Evolutionary conservation across 768 basidiomycete species (phyloP).

Genomic region (Udeniomyces megalosporus): DNA sequence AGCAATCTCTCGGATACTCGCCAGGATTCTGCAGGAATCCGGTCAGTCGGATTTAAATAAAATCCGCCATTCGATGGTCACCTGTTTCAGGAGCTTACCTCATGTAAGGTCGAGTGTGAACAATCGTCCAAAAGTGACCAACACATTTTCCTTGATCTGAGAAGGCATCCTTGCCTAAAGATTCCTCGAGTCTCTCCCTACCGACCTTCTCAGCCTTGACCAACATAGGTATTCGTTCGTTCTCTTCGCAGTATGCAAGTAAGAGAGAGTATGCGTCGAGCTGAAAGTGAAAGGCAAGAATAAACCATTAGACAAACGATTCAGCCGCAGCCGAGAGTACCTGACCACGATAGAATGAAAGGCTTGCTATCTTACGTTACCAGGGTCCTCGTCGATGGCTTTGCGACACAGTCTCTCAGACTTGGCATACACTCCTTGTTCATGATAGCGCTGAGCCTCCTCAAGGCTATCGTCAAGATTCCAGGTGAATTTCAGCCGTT

Average conservation of each 20-base stretch:
- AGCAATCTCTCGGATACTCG: not conserved
- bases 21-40: not conserved
- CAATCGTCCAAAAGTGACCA: not conserved
- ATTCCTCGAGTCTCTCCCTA: not conserved
- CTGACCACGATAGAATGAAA: too few relatives aligned
- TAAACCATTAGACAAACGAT: not conserved
- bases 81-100: not conserved
- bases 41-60: not conserved
- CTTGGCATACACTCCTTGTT: not conserved
- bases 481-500: too few relatives aligned
- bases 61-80: not conserved
- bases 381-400: not conserved
- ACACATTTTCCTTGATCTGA: not conserved
- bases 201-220: not conserved
- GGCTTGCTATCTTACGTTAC: slow-evolving; percentile 1
- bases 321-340: not conserved
- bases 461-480: too few relatives aligned
- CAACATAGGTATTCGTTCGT: not conserved
- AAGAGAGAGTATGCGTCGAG: slow-evolving; percentile 1
- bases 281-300: too few relatives aligned
- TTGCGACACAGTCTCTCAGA: not conserved
- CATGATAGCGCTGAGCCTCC: not conserved
- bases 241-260: not conserved
- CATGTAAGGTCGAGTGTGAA: not conserved
- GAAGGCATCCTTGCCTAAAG: not conserved